phyloP scores from a whole-genome alignment of 352 stramenopile genomes.

The Globisporangium yorkense region DNA sequence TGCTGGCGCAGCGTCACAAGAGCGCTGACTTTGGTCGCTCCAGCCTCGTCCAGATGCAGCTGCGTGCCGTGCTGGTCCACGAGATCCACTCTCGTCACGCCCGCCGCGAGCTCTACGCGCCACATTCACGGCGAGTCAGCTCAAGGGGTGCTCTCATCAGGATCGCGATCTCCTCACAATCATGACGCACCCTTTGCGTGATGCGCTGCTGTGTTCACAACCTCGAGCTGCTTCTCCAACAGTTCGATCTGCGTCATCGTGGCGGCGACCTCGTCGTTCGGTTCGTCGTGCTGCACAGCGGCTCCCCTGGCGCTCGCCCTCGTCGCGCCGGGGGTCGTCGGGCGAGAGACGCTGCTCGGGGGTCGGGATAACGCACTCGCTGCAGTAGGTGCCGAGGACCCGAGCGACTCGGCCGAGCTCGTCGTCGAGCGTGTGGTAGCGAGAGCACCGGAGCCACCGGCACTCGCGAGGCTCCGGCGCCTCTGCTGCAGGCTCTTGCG shows the following conservation, averaged over 20 bases:
- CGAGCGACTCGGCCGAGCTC: slow-evolving; percentile 4
- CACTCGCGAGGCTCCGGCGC: slow-evolving; percentile 10
- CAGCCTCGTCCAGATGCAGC: slow-evolving; percentile 44
- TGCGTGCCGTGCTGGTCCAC: slow-evolving; percentile 33
- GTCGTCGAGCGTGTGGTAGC: slow-evolving; percentile 10
- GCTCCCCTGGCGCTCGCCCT: neutral
- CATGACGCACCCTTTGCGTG: slow-evolving; percentile 33
- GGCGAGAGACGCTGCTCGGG: slow-evolving; percentile 11
- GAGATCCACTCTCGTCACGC: slow-evolving; percentile 40
- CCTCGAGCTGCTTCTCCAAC: slow-evolving; percentile 45
- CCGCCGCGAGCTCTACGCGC: slow-evolving; percentile 34
- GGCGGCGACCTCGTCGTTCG: slow-evolving; percentile 19
- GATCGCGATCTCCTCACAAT: neutral
- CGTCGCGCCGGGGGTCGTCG: slow-evolving; percentile 11
- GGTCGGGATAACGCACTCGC: slow-evolving; percentile 13
- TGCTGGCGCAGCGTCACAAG: slow-evolving; percentile 36
- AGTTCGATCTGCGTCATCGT: slow-evolving; percentile 28
- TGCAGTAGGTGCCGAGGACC: neutral
- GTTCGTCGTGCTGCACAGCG: slow-evolving; percentile 4
- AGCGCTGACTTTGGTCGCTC: slow-evolving; percentile 27
- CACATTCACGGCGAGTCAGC: neutral
- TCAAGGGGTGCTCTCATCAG: neutral
- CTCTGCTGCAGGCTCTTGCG: slow-evolving; percentile 20
- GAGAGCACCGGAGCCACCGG: neutral
- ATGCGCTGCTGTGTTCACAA: slow-evolving; percentile 36